Evolutionary conservation across 1,284 basidiomycete genomes (phyloP).

Genomic region (Fistulinella cinereoalba): DNA sequence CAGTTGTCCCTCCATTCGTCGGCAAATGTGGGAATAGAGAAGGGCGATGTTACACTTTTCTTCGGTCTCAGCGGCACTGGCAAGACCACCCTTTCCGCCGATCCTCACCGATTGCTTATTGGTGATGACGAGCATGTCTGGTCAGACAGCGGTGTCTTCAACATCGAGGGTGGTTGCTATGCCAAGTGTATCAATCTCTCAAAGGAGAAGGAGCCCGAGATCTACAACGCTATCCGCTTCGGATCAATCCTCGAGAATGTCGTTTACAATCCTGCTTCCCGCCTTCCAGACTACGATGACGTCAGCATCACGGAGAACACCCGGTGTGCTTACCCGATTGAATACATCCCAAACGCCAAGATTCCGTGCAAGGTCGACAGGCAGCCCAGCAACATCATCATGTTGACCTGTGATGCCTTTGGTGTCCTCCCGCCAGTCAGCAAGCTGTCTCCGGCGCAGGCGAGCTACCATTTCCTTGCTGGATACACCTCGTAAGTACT

Average conservation of each 20-base stretch:
- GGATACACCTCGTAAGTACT: conserved; percentile 88
- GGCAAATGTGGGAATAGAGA: conserved; percentile 90
- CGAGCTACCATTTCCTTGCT: conserved; percentile 96
- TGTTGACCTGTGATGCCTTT: conserved; percentile 98
- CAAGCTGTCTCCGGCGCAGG: conserved; percentile 91
- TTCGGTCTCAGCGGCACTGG: conserved; percentile 99
- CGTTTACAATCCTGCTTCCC: conserved; percentile 89
- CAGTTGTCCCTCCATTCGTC: conserved; percentile 99
- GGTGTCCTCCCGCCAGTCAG: conserved; percentile 97
- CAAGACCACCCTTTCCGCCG: conserved; percentile 96
- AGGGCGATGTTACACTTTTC: conserved; percentile 96
- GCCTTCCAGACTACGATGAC: conserved; percentile 94
- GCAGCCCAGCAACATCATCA: conserved; percentile 95
- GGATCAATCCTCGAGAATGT: conserved; percentile 99
- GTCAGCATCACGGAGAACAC: conserved; percentile 98
- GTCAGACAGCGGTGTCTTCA: conserved; percentile 98
- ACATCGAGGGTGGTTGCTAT: conserved; percentile 99
- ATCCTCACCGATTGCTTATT: conserved; percentile 87
- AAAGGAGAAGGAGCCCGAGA: conserved; percentile 96
- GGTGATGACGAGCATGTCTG: conserved; percentile 99
- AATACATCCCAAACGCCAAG: conserved; percentile 93
- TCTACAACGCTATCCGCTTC: conserved; percentile 92
- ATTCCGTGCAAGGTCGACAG: conserved; percentile 84
- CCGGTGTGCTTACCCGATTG: conserved; percentile 97
- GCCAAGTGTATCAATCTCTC: conserved; percentile 98